These are phyloP conservation scores for Vitis amurensis DNA, from an alignment of 164 flowering plant species.

Conservation along the genomic window DNA sequence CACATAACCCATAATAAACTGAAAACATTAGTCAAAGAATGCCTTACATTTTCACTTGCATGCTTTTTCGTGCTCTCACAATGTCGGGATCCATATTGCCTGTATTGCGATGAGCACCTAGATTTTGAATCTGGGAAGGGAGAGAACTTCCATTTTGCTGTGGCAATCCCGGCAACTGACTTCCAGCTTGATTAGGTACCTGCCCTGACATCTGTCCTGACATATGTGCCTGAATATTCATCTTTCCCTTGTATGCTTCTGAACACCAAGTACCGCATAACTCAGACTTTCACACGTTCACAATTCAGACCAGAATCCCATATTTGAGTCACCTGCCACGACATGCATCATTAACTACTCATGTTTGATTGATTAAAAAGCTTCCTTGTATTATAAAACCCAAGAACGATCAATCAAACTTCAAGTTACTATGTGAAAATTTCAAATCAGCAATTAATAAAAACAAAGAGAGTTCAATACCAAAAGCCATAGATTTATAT, in stretches of 20 bases:
- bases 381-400: too few relatives aligned
- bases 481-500: too few relatives aligned
- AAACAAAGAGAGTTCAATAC: too few relatives aligned
- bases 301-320: too few relatives aligned
- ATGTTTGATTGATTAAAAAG: too few relatives aligned
- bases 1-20: not conserved
- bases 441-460: too few relatives aligned
- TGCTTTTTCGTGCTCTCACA: slow-evolving; percentile 33
- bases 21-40: not conserved
- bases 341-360: too few relatives aligned
- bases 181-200: slow-evolving; percentile 66
- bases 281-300: too few relatives aligned
- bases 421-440: too few relatives aligned
- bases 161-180: slow-evolving; percentile 49
- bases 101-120: slow-evolving; percentile 26
- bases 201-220: slow-evolving; percentile 77
- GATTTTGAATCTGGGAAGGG: slow-evolving; percentile 40
- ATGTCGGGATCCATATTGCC: slow-evolving; percentile 48
- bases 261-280: slow-evolving; percentile 1
- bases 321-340: too few relatives aligned
- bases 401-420: too few relatives aligned
- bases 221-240: slow-evolving; percentile 68
- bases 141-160: slow-evolving; percentile 64
- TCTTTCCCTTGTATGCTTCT: slow-evolving; percentile 12
- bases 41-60: slow-evolving; percentile 73